These are phyloP conservation scores for Taxillus chinensis DNA, from an alignment of 164 flowering plant species.

Conservation along the genomic window DNA sequence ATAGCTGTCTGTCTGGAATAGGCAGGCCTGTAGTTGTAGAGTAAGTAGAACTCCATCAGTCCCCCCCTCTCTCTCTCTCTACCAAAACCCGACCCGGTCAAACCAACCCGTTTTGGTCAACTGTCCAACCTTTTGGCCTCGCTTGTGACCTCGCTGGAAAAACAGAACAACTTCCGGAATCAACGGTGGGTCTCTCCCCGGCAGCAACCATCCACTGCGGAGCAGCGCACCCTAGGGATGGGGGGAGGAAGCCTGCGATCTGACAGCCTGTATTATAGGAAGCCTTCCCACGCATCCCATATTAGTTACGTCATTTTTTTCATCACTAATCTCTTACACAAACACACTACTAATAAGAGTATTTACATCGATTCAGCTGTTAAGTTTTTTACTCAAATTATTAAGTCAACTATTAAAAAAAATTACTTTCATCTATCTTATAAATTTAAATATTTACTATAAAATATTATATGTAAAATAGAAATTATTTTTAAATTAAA, in stretches of 20 bases:
- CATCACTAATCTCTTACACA: too few species aligned
- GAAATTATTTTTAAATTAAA: too few species aligned
- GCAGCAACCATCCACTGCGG: background rate
- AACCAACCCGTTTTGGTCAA: slow-evolving; percentile 17
- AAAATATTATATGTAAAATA: too few species aligned
- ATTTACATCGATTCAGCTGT: too few species aligned
- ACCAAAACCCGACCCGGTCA: slow-evolving; percentile 15
- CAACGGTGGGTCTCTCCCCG: slow-evolving; percentile 11
- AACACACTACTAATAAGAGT: too few species aligned
- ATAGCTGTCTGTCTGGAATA: slow-evolving; percentile 23
- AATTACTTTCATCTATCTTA: too few species aligned
- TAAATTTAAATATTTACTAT: too few species aligned
- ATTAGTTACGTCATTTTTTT: too few species aligned
- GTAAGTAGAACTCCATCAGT: slow-evolving; percentile 1
- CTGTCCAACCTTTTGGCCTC: background rate
- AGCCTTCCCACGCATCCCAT: too few species aligned
- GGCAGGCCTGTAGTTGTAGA: background rate
- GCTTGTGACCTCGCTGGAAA: slow-evolving; percentile 26
- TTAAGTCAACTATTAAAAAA: too few species aligned
- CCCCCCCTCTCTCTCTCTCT: background rate
- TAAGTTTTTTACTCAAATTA: too few species aligned
- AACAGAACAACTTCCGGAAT: slow-evolving; percentile 10
- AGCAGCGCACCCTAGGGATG: background rate
- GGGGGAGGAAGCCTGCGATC: background rate
- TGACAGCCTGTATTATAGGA: background rate